Evolutionary conservation across 768 basidiomycete species (phyloP), one percentile per base, ranked within the genome.

Genomic region (Phylloporus scabripes): DNA sequence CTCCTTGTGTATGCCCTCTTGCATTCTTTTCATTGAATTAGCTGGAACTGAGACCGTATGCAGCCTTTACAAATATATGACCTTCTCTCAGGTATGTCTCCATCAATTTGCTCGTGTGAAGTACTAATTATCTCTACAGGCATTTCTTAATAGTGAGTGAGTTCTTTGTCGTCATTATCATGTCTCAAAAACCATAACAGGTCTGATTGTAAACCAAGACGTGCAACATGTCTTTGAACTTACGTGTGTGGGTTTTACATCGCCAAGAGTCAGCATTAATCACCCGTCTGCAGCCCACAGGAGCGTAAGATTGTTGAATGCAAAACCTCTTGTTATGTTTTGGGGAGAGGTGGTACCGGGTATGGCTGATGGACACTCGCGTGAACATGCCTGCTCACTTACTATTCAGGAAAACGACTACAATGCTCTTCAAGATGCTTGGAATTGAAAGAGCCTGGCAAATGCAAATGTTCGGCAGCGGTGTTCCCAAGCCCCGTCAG

Each of bases 281-380:
- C 2, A 24, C 44, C 17, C 0, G 6, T 17, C 4, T 31, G 60
- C 42, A 75, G 73, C 3, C 56, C 74, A 0, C 67, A 73, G 39
- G 81, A 86, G 57, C 73, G 73, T 55, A 69, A 65, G 53, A 81
- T 86, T 10, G 75, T 84, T n/a, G 77, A 84, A 40, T 76, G 84
- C 54, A 68, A 68, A 0, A 67, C 74, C 3, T 83, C 83, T 0
- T 85, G 80, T 51, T 84, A 80, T 60, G 82, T 86, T 24, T 62
- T 85, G 8, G 83, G 85, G 0, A 71, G 86, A 21, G 85, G 85
- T 57, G 86, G 86, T 2, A 87, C 86, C 0, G 86, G 85, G 85
- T 85, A 55, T 11, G 40, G 12, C 72, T 47, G 12, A 31, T 24
- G 0, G 5, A 29, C 5, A 9, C 34, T 14, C 3, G 24, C 5